phyloP scores from a whole-genome alignment of 2,329 filamentous ascomycete species.

The Stemphylium beticola region DNA sequence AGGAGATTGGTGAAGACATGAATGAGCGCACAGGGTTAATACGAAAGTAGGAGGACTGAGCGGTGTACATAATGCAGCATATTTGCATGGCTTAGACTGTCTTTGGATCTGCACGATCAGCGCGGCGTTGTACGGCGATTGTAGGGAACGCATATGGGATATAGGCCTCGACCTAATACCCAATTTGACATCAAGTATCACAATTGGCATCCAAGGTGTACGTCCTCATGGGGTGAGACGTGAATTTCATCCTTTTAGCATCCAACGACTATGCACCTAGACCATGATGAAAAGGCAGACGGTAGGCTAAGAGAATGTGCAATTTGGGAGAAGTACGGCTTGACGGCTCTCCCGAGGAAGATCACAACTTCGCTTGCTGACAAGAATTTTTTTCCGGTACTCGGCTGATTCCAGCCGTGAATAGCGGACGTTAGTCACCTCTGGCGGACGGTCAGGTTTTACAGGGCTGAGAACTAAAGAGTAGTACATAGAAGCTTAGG shows the following conservation, averaged over 20 bases:
- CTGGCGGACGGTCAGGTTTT: not conserved
- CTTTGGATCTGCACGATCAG: constrained; percentile 11
- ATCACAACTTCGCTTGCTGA: not conserved
- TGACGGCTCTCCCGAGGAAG: not conserved
- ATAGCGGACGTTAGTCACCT: not conserved
- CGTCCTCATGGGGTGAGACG: not conserved
- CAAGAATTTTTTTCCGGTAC: not conserved
- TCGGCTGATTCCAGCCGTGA: not conserved
- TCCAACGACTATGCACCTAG: too few species aligned
- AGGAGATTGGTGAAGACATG: constrained; percentile 21
- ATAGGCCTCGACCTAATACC: not conserved
- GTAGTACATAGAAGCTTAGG: too few species aligned
- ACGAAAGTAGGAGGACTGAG: constrained; percentile 27
- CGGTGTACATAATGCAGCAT: not conserved
- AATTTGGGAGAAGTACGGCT: not conserved
- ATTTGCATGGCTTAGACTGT: constrained; percentile 10
- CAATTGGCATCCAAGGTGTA: not conserved
- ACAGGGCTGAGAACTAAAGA: not conserved
- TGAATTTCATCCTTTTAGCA: not conserved
- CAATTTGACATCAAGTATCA: not conserved
- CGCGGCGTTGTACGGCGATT: constrained; percentile 17
- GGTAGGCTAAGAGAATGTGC: not conserved
- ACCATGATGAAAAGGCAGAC: not conserved
- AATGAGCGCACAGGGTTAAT: constrained; percentile 42
- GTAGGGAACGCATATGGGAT: not conserved